Percentiles rank a stretch among this genome's conserved stretches.
phyloP scores from a whole-genome alignment of 148 eudicot genomes.

The Oxyria digyna region DNA sequence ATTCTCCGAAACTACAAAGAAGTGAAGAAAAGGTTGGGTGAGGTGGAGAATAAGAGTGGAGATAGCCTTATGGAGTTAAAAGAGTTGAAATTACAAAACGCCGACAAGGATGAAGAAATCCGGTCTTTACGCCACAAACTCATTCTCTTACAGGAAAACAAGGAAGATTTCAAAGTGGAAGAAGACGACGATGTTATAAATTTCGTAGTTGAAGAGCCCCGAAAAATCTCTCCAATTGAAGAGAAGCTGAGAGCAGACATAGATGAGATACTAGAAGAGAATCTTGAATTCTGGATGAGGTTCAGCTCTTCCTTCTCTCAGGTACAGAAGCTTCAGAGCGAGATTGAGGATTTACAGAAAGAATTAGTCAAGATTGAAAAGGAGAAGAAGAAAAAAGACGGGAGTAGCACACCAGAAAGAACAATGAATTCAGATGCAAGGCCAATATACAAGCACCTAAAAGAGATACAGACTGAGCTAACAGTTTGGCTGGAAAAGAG shows the following conservation, averaged over 20 bases:
- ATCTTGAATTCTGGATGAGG: constrained; percentile 80
- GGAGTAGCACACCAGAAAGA: constrained; percentile 18
- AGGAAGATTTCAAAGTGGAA: constrained; percentile 20
- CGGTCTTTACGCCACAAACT: constrained; percentile 37
- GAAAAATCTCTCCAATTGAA: constrained; percentile 41
- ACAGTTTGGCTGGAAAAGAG: constrained; percentile 71
- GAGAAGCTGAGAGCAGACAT: constrained; percentile 60
- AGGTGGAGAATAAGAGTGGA: constrained; percentile 46
- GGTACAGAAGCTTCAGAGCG: constrained; percentile 63
- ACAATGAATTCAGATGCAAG: constrained; percentile 38
- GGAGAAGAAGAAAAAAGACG: constrained; percentile 21
- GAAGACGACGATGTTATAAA: constrained; percentile 31
- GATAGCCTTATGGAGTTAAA: constrained; percentile 25
- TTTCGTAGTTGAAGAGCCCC: constrained; percentile 16
- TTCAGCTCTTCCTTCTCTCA: constrained; percentile 70
- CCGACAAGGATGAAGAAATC: constrained; percentile 51
- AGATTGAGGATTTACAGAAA: constrained; percentile 45
- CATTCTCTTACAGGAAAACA: constrained; percentile 20
- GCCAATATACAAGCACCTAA: constrained; percentile 65
- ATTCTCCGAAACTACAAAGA: constrained; percentile 64
- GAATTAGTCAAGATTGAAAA: constrained; percentile 40
- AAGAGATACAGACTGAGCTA: constrained; percentile 61
- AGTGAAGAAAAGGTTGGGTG: constrained; percentile 48
- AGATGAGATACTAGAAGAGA: constrained; percentile 67
- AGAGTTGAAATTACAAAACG: constrained; percentile 31